Evolutionary conservation across 2,329 filamentous ascomycete species (phyloP).

Genomic region (Zasmidium angulare): DNA sequence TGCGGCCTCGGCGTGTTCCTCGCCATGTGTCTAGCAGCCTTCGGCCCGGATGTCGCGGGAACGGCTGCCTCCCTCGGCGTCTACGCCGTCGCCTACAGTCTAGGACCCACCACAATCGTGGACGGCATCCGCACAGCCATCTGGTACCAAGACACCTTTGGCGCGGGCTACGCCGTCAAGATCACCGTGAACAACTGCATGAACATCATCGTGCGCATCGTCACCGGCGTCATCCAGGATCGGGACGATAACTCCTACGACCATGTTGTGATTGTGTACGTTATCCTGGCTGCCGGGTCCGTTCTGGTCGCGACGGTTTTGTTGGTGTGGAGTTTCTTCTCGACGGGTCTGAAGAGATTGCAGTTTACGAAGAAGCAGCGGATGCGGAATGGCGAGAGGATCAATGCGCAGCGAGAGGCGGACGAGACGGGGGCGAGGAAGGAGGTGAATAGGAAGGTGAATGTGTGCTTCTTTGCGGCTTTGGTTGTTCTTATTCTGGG

Average conservation of each 20-base stretch:
- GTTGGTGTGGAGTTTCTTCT: conserved; percentile 40
- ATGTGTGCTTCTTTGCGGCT: conserved; percentile 41
- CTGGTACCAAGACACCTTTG: conserved; percentile 61
- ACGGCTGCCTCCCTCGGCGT: conserved; percentile 62
- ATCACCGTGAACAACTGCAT: conserved; percentile 64
- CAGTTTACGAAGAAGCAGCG: conserved; percentile 61
- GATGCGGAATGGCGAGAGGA: conserved; percentile 45
- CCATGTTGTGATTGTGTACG: conserved; percentile 57
- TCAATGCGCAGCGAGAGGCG: conserved; percentile 44
- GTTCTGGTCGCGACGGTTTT: conserved; percentile 47
- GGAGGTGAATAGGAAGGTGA: conserved; percentile 40
- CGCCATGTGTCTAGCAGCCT: conserved; percentile 57
- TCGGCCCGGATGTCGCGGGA: conserved; percentile 49
- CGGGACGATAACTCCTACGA: conserved; percentile 57
- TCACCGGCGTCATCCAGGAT: conserved; percentile 61
- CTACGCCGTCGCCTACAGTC: conserved; percentile 55
- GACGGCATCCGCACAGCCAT: conserved; percentile 61
- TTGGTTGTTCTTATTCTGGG: conserved; percentile 52
- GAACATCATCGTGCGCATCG: conserved; percentile 60
- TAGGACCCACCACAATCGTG: conserved; percentile 61
- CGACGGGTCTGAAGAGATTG: conserved; percentile 48
- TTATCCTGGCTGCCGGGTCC: conserved; percentile 53
- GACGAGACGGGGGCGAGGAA: conserved; percentile 40
- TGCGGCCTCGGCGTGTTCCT: conserved; percentile 54
- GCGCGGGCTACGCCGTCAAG: conserved; percentile 60